These are phyloP conservation scores for Penicillium hesseltinei DNA, from an alignment of 2,329 filamentous ascomycete genomes.

Conservation along the genomic window DNA sequence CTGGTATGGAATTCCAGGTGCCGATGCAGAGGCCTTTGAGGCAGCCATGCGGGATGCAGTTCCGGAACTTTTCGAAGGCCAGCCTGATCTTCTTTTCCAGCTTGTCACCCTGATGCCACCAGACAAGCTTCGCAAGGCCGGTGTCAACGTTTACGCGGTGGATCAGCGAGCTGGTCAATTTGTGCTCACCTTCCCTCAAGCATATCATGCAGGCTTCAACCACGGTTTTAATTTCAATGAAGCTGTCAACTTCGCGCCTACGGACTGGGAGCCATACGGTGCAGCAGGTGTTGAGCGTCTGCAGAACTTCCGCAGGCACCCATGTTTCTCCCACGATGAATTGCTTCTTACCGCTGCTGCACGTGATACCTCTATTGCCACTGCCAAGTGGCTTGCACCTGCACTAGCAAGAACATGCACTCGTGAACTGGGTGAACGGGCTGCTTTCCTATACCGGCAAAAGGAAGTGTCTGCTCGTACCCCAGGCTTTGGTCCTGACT, in stretches of 20 bases:
- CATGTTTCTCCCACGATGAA: conserved; percentile 97
- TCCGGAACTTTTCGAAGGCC: conserved; percentile 93
- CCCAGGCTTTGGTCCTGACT: conserved; percentile 53
- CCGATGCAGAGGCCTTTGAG: conserved; percentile 92
- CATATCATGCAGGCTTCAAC: conserved; percentile 97
- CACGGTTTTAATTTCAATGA: conserved; percentile 99
- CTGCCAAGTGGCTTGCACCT: conserved; percentile 90
- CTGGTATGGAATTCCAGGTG: conserved; percentile 96
- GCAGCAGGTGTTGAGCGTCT: conserved; percentile 81
- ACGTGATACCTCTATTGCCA: conserved; percentile 77
- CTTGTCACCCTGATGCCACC: conserved; percentile 94
- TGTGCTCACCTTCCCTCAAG: conserved; percentile 93
- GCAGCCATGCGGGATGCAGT: conserved; percentile 92
- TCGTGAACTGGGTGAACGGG: conserved; percentile 68
- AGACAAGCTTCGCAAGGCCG: conserved; percentile 87
- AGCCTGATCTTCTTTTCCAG: conserved; percentile 94
- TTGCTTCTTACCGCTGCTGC: conserved; percentile 86
- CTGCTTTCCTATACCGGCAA: conserved; percentile 67
- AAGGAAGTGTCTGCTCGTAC: conserved; percentile 54
- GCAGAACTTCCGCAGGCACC: conserved; percentile 82
- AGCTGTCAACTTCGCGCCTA: conserved; percentile 94
- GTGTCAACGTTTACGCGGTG: conserved; percentile 88
- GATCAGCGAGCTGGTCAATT: conserved; percentile 95
- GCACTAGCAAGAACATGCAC: conserved; percentile 76
- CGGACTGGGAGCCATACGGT: conserved; percentile 92